Conservation (phyloP, 495 filamentous ascomycete genomes). For the Bombardia bombarda region DNA sequence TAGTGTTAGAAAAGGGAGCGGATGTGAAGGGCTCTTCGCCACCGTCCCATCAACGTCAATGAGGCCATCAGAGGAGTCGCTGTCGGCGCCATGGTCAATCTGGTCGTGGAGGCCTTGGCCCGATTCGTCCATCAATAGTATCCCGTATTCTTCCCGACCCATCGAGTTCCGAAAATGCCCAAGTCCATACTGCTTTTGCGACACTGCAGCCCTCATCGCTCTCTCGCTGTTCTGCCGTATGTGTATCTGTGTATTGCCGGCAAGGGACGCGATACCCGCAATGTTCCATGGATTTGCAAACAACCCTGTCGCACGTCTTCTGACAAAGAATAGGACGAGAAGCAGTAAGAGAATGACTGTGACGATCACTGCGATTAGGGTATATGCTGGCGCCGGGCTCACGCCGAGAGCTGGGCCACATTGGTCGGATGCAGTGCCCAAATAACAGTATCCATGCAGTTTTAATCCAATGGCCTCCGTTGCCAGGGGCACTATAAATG, state of each 20-base stretch:
- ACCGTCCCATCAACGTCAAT: neutral
- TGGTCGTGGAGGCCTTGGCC: conserved; percentile 11
- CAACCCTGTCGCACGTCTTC: conserved; percentile 20
- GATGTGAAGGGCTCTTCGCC: neutral
- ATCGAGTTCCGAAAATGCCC: conserved; percentile 15
- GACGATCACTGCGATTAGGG: conserved; percentile 18
- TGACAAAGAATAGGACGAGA: conserved; percentile 14
- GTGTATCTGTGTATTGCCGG: conserved; percentile 9
- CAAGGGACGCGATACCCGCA: conserved; percentile 24
- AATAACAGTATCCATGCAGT: conserved; percentile 22
- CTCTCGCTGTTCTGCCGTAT: conserved; percentile 14
- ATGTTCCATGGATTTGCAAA: conserved; percentile 27
- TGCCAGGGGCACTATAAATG: conserved; percentile 23
- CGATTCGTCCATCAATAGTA: conserved; percentile 22
- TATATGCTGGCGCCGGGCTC: conserved; percentile 14
- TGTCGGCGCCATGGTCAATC: neutral
- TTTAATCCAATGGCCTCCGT: conserved; percentile 29
- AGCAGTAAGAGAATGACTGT: conserved; percentile 16
- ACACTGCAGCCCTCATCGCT: conserved; percentile 10
- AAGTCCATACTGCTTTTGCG: conserved; percentile 16
- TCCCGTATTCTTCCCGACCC: conserved; percentile 23
- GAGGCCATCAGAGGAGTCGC: conserved; percentile 2
- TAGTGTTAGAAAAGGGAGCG: conserved; percentile 22
- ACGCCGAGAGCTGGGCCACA: conserved; percentile 27
- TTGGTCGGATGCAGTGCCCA: conserved; percentile 12